Base-by-base conservation (phyloP, 225 moss, liverwort and hornwort species). In the Sphagnum tenellum region DNA sequence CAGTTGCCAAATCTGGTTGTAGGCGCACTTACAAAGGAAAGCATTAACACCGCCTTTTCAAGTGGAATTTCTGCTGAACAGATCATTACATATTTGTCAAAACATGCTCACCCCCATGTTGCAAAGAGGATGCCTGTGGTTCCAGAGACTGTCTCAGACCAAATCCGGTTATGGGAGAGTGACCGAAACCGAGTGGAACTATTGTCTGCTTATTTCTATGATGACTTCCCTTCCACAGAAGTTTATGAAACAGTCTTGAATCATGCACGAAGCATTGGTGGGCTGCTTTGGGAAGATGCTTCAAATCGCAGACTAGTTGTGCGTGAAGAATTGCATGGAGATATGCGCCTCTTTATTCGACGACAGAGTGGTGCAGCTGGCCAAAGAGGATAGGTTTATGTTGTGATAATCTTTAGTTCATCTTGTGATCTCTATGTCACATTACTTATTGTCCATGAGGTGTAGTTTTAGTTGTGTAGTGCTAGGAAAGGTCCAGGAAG, bases 1-100 rank as follows among this genome's bases (percentile, higher is more conserved):
- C 89, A 89, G 76, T 70, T 94, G 60, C 93, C 93, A 12, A 94
- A 94, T 69, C 77, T 94, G 71, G 93, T 89, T 57, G 93, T 94
- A 12, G 89, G 88, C 12, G 81, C 89, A 4, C 85, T 94, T 53
- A 94, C 85, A 12, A 94, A 88, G 75, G 93, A 94, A 46, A 89
- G 89, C 70, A 82, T 94, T 12, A 86, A 72, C 67, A 74, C 69
- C 54, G 93, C 93, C 49, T 84, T 89, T 67, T 66, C 70, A 62
- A 86, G 88, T 71, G 93, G 93, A 50, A 86, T 94, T 67, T 80
- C 68, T 59, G 9, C n/a, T 49, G 57, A 76, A 44, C 89, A 92
- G 89, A 77, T 94, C 46, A 66, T 89, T 56, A 75, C 81, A 12
- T 94, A 89, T 71, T 73, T 94, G 61, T 76, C 82, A 29, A 94